Evolutionary conservation across 176 grass and related monocot genomes (phyloP).

Genomic region (Carex kokanica): DNA sequence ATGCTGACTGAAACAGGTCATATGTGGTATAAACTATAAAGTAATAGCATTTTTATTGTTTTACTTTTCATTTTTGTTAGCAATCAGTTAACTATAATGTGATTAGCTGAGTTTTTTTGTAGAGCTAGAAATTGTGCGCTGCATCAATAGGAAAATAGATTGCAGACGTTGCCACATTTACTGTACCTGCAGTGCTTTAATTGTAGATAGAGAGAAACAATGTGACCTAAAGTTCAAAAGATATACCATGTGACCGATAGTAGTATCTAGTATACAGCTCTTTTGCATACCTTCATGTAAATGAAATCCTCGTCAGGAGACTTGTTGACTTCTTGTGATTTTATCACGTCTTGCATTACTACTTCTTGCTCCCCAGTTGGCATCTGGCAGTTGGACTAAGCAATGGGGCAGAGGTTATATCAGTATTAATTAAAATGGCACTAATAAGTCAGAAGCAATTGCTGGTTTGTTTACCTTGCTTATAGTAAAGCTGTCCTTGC

Average conservation of each 20-base stretch:
- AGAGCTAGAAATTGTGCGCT: not conserved
- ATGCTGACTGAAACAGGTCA: conserved; percentile 14
- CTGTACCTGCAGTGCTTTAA: not conserved
- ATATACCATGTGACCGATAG: not conserved
- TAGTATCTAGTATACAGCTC: not conserved
- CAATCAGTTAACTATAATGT: not conserved
- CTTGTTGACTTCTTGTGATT: conserved; percentile 39
- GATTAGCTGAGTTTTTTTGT: not conserved
- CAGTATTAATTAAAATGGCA: not conserved
- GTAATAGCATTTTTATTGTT: not conserved
- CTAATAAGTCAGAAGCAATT: conserved; percentile 7
- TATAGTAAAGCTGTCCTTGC: conserved; percentile 73
- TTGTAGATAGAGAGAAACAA: not conserved
- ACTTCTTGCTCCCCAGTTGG: conserved; percentile 53
- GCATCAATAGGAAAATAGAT: not conserved
- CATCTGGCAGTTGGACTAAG: conserved; percentile 28
- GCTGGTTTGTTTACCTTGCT: conserved; percentile 50
- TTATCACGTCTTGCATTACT: conserved; percentile 41
- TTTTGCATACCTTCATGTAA: conserved; percentile 84
- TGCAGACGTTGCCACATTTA: not conserved
- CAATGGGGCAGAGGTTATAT: not conserved
- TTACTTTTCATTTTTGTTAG: conserved; percentile 1
- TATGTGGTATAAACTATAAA: not conserved
- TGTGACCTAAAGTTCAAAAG: not conserved
- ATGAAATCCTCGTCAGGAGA: conserved; percentile 41